Base-by-base conservation (phyloP, 2,329 filamentous ascomycete genomes). In the Epicoccum nigrum region DNA sequence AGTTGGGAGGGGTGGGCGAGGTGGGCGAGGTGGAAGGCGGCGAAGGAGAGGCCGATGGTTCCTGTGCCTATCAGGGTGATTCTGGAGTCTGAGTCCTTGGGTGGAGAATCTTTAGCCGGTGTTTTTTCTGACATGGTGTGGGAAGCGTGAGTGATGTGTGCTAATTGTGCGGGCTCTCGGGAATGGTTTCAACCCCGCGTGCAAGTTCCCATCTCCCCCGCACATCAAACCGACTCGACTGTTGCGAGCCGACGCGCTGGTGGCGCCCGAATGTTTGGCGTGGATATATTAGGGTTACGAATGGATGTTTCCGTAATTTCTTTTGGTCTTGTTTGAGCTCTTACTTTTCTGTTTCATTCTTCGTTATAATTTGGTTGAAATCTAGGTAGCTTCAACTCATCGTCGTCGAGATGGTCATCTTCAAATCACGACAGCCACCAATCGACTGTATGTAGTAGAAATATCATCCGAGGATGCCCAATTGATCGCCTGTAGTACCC, bases 11-110 rank as follows among this genome's bases (percentile, higher is more conserved):
- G 63, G 15, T 69, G 63, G 6, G 73, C 64, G 43, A 77, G 70
- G 49, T 78, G 74, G 4, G 72, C 65, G 20, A 84, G 72, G 56
- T 84, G 81, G 17, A 83, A 76, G 20, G 81, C 79, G 7, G 79
- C 76, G 64, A 83, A 83, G 17, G 81, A 83, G 35, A 83, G 76
- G 27, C 82, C 81, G 34, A 84, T 84, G 3, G 77, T 80, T 35
- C 77, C 77, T 59, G 74, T 69, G 37, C 77, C 77, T 28, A 80
- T 70, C 17, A 79, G 58, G 13, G 75, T 73, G 39, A 79, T 76
- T 7, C 52, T 59, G 5, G 65, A 51, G 3, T 64, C 52, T 16
- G 33, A 40, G 5, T 54, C 43, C 7, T 43, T 31, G 4, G 51
- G 12, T 30, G 28, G 23, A 9, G 23, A 25, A n/a, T n/a, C n/a